Evolutionary conservation across 2,329 filamentous ascomycete genomes (phyloP).

Genomic region (Trichoderma afroharzianum): DNA sequence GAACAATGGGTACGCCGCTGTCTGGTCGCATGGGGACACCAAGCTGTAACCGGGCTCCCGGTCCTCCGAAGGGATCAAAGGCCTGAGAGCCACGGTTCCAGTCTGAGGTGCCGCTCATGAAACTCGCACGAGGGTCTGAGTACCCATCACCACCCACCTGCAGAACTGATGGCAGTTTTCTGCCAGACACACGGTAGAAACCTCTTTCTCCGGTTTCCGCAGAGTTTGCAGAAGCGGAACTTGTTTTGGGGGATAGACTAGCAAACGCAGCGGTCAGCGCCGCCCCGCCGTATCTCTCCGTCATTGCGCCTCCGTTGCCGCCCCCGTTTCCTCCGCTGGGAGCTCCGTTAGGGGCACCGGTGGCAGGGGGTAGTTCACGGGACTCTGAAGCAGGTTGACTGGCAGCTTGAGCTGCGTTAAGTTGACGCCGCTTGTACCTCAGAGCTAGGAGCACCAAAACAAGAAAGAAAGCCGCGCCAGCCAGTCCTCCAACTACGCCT

Average conservation of each 20-base stretch:
- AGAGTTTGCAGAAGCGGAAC: slow-evolving; percentile 30
- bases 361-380: slow-evolving; percentile 29
- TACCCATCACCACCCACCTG: slow-evolving; percentile 62
- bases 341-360: slow-evolving; percentile 18
- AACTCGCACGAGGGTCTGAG: slow-evolving; percentile 44
- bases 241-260: slow-evolving; percentile 41
- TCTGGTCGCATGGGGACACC: slow-evolving; percentile 58
- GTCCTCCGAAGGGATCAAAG: slow-evolving; percentile 35
- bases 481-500: slow-evolving; percentile 55
- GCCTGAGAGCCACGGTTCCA: slow-evolving; percentile 53
- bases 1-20: slow-evolving; percentile 58
- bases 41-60: slow-evolving; percentile 45
- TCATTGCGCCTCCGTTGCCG: slow-evolving; percentile 37
- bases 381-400: slow-evolving; percentile 31
- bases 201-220: slow-evolving; percentile 46
- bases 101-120: slow-evolving; percentile 48
- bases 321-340: slow-evolving; percentile 20
- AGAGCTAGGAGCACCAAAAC: slow-evolving; percentile 52
- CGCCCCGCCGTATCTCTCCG: slow-evolving; percentile 39
- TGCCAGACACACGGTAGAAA: slow-evolving; percentile 63
- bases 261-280: slow-evolving; percentile 49
- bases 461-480: slow-evolving; percentile 55
- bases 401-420: slow-evolving; percentile 42
- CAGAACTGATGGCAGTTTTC: slow-evolving; percentile 61
- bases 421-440: slow-evolving; percentile 52